Evolutionary conservation across 2,329 filamentous ascomycete species (phyloP).

Genomic region (Pseudogymnoascus sp.): DNA sequence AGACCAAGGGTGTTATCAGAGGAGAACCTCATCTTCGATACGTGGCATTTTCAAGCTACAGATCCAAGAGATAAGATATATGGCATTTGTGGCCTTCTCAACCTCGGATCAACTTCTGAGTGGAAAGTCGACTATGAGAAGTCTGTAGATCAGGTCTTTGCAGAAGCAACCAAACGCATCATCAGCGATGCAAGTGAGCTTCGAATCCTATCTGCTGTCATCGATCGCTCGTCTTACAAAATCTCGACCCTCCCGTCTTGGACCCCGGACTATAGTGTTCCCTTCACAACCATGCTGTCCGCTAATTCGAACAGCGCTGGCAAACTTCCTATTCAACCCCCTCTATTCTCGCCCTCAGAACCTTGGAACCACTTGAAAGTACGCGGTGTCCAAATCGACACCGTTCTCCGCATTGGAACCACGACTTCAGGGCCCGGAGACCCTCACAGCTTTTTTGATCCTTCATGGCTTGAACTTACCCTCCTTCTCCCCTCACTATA

Average conservation of each 20-base stretch:
- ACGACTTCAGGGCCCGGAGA: not conserved
- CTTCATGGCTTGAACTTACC: not conserved
- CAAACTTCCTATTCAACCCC: not conserved
- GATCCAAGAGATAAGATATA: conserved; percentile 13
- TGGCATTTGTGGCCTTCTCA: conserved; percentile 9
- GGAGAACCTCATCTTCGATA: not conserved
- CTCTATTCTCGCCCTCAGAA: not conserved
- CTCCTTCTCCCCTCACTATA: not conserved
- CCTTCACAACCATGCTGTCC: not conserved
- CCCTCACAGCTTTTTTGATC: not conserved
- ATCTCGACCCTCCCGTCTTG: conserved; percentile 3
- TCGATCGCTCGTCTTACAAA: not conserved
- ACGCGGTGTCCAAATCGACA: not conserved
- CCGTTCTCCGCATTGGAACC: not conserved
- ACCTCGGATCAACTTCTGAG: not conserved
- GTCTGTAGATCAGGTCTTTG: not conserved
- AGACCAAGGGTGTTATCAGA: not conserved
- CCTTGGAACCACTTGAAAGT: not conserved
- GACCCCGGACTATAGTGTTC: conserved; percentile 9
- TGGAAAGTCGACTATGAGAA: conserved; percentile 1
- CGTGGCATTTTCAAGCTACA: conserved; percentile 9
- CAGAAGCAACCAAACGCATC: conserved; percentile 3
- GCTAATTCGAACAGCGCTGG: not conserved
- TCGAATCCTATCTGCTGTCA: not conserved
- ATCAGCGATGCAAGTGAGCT: not conserved